Conservation (phyloP, 768 basidiomycete species). For the Russula earlei region DNA sequence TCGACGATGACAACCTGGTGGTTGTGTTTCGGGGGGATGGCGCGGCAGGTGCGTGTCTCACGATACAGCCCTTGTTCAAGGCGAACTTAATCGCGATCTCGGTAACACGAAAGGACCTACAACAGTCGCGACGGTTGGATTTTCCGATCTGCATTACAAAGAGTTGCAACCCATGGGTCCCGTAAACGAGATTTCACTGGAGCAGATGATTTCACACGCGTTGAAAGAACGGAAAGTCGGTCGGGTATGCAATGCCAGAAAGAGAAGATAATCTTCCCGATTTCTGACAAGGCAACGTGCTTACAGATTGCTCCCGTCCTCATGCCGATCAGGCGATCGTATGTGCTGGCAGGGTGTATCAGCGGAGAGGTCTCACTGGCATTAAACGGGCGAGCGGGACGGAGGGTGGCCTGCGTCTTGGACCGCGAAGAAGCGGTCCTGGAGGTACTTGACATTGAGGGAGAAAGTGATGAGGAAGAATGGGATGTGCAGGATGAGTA, state of each 20-base stretch:
- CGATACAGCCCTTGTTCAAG: constrained; percentile 19
- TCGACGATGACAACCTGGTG: constrained; percentile 64
- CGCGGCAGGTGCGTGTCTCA: constrained; percentile 38
- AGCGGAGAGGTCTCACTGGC: constrained; percentile 49
- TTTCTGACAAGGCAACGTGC: constrained; percentile 10
- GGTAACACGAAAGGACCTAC: constrained; percentile 37
- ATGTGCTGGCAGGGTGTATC: constrained; percentile 44
- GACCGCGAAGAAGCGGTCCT: constrained; percentile 51
- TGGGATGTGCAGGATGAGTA: constrained; percentile 16
- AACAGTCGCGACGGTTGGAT: constrained; percentile 55
- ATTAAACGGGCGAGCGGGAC: constrained; percentile 65
- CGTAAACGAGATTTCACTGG: constrained; percentile 48
- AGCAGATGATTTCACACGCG: constrained; percentile 54
- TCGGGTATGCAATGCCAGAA: constrained; percentile 43
- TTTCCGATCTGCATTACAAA: constrained; percentile 53
- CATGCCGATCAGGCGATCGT: constrained; percentile 48
- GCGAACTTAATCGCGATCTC: constrained; percentile 13
- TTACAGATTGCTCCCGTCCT: constrained; percentile 41
- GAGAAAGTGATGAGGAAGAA: constrained; percentile 24
- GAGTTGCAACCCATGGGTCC: constrained; percentile 37
- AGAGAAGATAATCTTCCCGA: constrained; percentile 1
- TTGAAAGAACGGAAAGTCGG: constrained; percentile 49
- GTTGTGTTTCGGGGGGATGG: constrained; percentile 48
- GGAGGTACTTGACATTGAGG: constrained; percentile 75
- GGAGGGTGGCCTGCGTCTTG: constrained; percentile 67